Evolutionary conservation across 1,139 yeast species (phyloP).

Genomic region (Pneumocystis carinii): DNA sequence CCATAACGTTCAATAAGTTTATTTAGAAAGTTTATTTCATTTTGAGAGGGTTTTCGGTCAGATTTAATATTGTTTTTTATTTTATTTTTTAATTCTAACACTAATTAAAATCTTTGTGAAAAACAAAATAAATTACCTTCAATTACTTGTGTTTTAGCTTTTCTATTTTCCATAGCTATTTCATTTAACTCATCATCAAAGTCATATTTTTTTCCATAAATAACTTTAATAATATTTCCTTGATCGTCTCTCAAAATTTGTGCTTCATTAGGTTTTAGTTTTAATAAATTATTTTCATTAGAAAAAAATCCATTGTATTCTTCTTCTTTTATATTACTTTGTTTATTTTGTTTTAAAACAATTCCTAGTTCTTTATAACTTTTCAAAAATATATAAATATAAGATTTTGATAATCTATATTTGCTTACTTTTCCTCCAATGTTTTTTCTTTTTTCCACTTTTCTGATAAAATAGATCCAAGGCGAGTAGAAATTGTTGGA

Average conservation of each 20-base stretch:
- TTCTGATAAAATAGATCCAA: not conserved
- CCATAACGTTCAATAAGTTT: slow-evolving; percentile 62
- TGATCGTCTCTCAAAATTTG: slow-evolving; percentile 59
- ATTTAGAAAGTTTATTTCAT: slow-evolving; percentile 64
- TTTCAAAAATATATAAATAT: not conserved
- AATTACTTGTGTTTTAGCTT: not conserved
- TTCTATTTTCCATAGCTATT: not conserved
- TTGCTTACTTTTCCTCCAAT: not conserved
- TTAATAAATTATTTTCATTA: not conserved
- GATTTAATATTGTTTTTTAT: slow-evolving; percentile 37
- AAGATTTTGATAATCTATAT: not conserved
- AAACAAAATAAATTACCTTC: not conserved
- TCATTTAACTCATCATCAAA: not conserved
- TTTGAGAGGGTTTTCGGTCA: slow-evolving; percentile 42
- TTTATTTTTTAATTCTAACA: slow-evolving; percentile 42
- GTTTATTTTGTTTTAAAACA: not conserved
- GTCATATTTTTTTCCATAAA: slow-evolving; percentile 43
- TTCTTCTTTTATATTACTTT: not conserved
- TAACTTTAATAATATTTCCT: slow-evolving; percentile 53
- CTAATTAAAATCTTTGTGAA: not conserved
- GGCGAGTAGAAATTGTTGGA: not conserved
- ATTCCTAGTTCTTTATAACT: not conserved
- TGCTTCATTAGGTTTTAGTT: slow-evolving; percentile 56
- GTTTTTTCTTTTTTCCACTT: not conserved
- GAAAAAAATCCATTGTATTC: not conserved